Conservation (phyloP, 2,329 filamentous ascomycete species). For the Diaporthe ilicicola region DNA sequence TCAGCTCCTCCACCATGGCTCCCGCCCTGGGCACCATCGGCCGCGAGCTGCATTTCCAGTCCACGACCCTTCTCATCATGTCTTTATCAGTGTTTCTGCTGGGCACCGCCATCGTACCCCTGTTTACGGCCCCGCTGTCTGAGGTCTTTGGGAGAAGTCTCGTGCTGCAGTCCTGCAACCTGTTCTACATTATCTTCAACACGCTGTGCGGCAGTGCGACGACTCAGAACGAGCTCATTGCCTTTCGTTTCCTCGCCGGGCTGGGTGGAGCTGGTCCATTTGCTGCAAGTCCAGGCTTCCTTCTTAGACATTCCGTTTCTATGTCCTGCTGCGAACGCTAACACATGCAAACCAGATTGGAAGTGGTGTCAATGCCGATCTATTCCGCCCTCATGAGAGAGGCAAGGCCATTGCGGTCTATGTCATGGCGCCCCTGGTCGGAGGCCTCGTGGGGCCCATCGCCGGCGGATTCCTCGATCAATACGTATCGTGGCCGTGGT, state of each 20-base stretch:
- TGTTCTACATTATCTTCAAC: not conserved
- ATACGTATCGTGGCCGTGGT: slow-evolving; percentile 75
- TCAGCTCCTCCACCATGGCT: slow-evolving; percentile 57
- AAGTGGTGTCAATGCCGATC: no score
- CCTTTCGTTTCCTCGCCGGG: no score
- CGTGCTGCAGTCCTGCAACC: slow-evolving; percentile 56
- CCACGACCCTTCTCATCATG: slow-evolving; percentile 48
- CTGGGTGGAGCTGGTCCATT: no score
- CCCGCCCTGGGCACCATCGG: slow-evolving; percentile 46
- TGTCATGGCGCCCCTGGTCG: slow-evolving; percentile 69
- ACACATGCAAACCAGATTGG: no score
- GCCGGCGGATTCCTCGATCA: slow-evolving; percentile 72
- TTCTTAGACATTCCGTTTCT: no score
- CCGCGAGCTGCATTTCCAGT: slow-evolving; percentile 51
- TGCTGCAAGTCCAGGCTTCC: no score
- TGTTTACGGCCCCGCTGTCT: slow-evolving; percentile 60
- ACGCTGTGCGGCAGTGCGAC: not conserved
- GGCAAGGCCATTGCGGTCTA: slow-evolving; percentile 71
- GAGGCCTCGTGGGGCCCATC: slow-evolving; percentile 71
- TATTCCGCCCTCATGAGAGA: no score
- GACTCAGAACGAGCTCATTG: no score
- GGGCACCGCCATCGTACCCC: slow-evolving; percentile 60
- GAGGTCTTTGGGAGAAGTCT: slow-evolving; percentile 64
- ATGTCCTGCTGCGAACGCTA: no score
- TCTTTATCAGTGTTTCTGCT: slow-evolving; percentile 63